Conservation (phyloP, 2,329 filamentous ascomycete species). For the Trichoderma cornu-damae region DNA sequence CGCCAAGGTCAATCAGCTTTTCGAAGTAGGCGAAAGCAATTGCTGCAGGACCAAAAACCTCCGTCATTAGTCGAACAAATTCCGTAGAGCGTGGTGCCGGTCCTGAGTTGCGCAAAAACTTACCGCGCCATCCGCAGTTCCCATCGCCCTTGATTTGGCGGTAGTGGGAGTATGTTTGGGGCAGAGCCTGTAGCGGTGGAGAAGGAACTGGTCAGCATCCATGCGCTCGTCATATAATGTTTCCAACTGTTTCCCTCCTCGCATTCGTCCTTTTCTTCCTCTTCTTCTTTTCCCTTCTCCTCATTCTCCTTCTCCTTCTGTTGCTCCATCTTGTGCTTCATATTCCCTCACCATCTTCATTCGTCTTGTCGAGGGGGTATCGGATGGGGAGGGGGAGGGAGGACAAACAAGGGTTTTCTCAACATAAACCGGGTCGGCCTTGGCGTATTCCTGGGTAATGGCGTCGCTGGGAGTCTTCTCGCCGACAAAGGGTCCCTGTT, state of each 20-base stretch:
- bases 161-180: constrained; percentile 79
- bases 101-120: constrained; percentile 33
- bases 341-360: neutral
- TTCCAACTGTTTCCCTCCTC: neutral
- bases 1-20: constrained; percentile 64
- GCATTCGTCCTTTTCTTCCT: neutral
- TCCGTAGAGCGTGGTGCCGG: neutral
- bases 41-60: constrained; percentile 47
- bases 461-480: constrained; percentile 68
- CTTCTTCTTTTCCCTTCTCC: no score
- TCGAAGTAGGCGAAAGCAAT: constrained; percentile 94
- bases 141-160: constrained; percentile 87
- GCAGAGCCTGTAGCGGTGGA: constrained; percentile 58
- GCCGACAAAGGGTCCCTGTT: constrained; percentile 76
- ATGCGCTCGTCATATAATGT: neutral
- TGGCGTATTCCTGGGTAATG: constrained; percentile 81
- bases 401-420: constrained; percentile 76
- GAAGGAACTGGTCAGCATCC: constrained; percentile 19
- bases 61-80: neutral
- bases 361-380: neutral
- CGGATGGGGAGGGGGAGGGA: neutral
- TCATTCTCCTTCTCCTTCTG: neutral
- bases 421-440: constrained; percentile 78
- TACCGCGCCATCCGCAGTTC: constrained; percentile 97
- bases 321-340: neutral